Percentiles rank a stretch among this genome's conserved stretches.
These are phyloP conservation scores for Nannizziopsis barbatae DNA, from an alignment of 2,329 filamentous ascomycete genomes.

Conservation along the genomic window DNA sequence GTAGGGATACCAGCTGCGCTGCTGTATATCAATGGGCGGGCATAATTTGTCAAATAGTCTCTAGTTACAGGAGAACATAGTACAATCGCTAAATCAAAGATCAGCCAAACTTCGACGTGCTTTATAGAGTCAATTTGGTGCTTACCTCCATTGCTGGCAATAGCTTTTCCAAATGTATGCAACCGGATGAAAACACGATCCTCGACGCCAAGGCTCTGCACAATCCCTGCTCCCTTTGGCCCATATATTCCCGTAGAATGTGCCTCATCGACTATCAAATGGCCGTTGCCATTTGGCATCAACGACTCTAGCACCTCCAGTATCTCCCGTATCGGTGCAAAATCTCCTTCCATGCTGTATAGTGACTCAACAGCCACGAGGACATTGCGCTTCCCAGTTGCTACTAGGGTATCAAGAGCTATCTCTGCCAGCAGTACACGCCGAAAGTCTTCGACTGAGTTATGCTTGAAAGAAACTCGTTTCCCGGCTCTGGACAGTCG, in stretches of 20 bases:
- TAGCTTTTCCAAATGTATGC: slow-evolving; percentile 45
- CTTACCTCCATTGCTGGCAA: slow-evolving; percentile 56
- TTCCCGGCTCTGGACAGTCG: slow-evolving; percentile 46
- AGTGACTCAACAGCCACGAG: slow-evolving; percentile 60
- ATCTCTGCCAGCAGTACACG: slow-evolving; percentile 27
- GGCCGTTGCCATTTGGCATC: slow-evolving; percentile 46
- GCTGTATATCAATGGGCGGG: slow-evolving; percentile 63
- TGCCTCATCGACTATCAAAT: slow-evolving; percentile 48
- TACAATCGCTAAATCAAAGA: slow-evolving; percentile 42
- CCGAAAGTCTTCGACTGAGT: slow-evolving; percentile 30
- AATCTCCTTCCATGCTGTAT: slow-evolving; percentile 77
- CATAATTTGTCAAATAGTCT: slow-evolving; percentile 62
- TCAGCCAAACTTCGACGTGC: slow-evolving; percentile 12
- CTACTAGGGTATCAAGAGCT: slow-evolving; percentile 25
- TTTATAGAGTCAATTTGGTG: slow-evolving; percentile 13
- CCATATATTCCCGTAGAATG: slow-evolving; percentile 45
- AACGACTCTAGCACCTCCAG: slow-evolving; percentile 46
- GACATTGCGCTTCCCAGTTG: slow-evolving; percentile 40
- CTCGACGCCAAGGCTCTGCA: slow-evolving; percentile 41
- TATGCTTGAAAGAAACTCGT: slow-evolving; percentile 40
- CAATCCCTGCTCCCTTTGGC: slow-evolving; percentile 38
- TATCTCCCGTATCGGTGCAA: slow-evolving; percentile 53
- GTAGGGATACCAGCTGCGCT: slow-evolving; percentile 55
- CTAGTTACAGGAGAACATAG: slow-evolving; percentile 50
- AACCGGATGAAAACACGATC: slow-evolving; percentile 40